Conservation (phyloP, 768 basidiomycete species). For the Termitomyces sp. region DNA sequence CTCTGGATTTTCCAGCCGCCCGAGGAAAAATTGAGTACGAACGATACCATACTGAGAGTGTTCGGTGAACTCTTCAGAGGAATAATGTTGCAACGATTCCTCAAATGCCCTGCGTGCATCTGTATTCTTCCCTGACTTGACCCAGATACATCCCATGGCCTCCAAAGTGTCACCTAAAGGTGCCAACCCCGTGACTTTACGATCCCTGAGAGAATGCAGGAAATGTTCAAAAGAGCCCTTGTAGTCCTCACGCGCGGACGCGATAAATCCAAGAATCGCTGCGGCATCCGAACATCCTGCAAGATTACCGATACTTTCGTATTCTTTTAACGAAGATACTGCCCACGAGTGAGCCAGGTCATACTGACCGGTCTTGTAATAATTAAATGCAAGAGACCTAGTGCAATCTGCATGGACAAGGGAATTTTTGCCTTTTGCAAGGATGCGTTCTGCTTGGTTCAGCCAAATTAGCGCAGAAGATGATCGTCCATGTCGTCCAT, state of each 20-base stretch:
- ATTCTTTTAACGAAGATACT: neutral
- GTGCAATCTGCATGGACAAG: neutral
- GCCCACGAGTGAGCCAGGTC: neutral
- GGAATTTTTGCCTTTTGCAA: neutral
- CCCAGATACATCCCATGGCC: conserved; percentile 2
- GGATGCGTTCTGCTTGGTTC: neutral
- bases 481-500: neutral
- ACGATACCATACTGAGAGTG: neutral
- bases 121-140: neutral
- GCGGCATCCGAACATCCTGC: neutral
- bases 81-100: neutral
- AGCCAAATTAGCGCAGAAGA: neutral
- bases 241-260: neutral
- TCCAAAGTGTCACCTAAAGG: neutral
- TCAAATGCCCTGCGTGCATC: conserved; percentile 3
- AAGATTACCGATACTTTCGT: neutral
- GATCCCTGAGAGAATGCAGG: neutral
- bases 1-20: neutral
- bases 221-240: neutral
- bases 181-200: neutral
- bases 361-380: neutral
- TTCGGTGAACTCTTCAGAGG: neutral
- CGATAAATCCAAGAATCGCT: neutral
- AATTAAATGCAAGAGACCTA: neutral
- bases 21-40: neutral